phyloP scores from a whole-genome alignment of 2,329 filamentous ascomycete genomes.

The Trichoderma aggressivum region DNA sequence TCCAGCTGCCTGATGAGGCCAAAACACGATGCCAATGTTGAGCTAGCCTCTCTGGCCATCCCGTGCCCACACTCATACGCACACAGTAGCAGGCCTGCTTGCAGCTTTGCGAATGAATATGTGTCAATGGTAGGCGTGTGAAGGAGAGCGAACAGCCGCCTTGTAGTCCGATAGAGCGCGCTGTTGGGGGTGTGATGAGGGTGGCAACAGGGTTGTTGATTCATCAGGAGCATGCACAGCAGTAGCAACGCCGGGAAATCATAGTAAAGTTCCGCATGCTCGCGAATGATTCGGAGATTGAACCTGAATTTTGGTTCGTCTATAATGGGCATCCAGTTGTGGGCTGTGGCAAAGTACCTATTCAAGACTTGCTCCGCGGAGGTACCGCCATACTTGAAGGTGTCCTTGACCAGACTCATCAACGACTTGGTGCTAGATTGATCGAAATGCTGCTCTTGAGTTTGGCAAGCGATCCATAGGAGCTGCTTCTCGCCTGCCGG shows the following conservation, averaged over 20 bases:
- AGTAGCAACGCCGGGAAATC: neutral
- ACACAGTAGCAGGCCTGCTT: neutral
- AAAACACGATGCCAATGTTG: slow-evolving; percentile 3
- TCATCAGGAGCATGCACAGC: slow-evolving; percentile 9
- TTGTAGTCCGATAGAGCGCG: neutral
- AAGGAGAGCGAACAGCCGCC: neutral
- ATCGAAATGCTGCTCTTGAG: neutral
- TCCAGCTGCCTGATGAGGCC: slow-evolving; percentile 2
- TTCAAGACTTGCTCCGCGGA: neutral
- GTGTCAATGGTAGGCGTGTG: neutral
- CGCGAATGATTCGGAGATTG: neutral
- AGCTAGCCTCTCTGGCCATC: neutral
- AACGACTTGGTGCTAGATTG: neutral
- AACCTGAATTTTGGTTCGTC: neutral
- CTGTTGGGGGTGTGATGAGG: neutral
- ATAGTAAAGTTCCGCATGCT: neutral
- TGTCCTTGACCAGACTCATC: neutral
- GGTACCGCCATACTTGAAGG: neutral
- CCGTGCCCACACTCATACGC: slow-evolving; percentile 14
- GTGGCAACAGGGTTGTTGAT: neutral
- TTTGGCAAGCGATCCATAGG: neutral
- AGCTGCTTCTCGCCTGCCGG: slow-evolving; percentile 7
- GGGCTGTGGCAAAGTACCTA: neutral
- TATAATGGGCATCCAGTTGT: slow-evolving; percentile 1
- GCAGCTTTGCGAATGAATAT: neutral